Evolutionary conservation across 441 rosid species (phyloP).

Genomic region (Bocquillonia castaneifolia): DNA sequence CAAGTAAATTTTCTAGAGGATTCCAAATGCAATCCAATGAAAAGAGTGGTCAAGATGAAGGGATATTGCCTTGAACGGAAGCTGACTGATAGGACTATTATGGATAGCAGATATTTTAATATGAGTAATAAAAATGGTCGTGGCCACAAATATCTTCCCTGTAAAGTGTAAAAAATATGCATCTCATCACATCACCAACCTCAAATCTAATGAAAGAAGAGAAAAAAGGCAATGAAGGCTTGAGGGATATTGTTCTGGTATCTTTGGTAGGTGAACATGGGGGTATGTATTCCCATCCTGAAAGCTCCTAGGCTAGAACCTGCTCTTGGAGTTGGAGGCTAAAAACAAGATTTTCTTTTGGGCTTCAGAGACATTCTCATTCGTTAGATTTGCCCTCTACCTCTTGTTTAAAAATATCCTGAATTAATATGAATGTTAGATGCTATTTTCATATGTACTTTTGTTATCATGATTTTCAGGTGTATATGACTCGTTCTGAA

Average conservation of each 20-base stretch:
- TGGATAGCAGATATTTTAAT: not conserved
- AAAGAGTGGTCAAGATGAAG: too few species aligned
- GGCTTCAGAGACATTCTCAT: not conserved
- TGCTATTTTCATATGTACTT: slow-evolving; percentile 1
- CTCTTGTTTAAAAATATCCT: not conserved
- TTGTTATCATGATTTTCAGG: slow-evolving; percentile 44
- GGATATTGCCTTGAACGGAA: too few species aligned
- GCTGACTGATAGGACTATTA: not conserved
- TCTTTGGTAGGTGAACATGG: not conserved
- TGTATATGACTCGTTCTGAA: slow-evolving; percentile 65
- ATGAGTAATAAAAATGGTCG: not conserved
- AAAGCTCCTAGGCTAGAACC: not conserved
- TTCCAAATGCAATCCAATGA: not conserved
- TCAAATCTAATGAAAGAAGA: too few species aligned
- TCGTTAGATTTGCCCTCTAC: not conserved
- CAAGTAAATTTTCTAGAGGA: not conserved
- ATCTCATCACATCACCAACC: not conserved
- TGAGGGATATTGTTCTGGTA: not conserved
- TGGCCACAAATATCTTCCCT: not conserved
- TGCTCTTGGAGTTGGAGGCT: not conserved
- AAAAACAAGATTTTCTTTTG: not conserved
- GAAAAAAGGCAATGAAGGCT: too few species aligned
- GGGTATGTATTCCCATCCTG: not conserved
- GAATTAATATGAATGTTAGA: not conserved
- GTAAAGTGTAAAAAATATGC: too few species aligned